Base-by-base conservation (phyloP, 495 filamentous ascomycete species). In the Schizothecium vesticola region DNA sequence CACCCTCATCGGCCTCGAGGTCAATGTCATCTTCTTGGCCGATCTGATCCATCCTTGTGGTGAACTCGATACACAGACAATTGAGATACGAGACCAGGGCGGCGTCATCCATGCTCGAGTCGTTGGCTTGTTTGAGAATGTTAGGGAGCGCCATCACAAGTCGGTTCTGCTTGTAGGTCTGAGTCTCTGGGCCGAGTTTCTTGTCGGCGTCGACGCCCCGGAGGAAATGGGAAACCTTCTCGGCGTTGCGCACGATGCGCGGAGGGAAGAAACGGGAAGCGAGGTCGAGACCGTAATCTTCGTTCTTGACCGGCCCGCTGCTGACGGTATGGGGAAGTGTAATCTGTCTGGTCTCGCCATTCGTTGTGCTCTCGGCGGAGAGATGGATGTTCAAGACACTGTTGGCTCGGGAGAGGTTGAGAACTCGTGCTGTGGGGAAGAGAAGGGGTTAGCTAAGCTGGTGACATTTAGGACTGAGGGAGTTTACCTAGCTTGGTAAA, bases 321-420 rank as follows among this genome's bases (percentile, higher is more conserved):
- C 85, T 79, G 64, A 97, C 85, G 60, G 87, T 91, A 77, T 98
- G 97, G 1, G 93, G 84, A 91, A 97, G 95, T 0, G 83, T 93
- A 82, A 97, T 91, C 66, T 77, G 73, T 0, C 76, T 73, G 8
- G 72, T 76, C 9, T 82, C 83, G 11, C 79, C 80, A 10, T 80
- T 71, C 29, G 78, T 73, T 3, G 73, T 64, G 6, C 80, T 86
- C 60, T 96, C 85, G 19, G 93, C 91, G 1, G 86, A 86, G 3
- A 98, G 85, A 73, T 97, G 93, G 21, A 95, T 79, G 73, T 90
- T 94, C 59, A 94, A 81, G 2, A 97, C 92, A 9, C 92, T 92
- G 51, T 79, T 84, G 36, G 88, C 86, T 69, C 91, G 88, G 3
- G 85, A 61, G 3, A 3, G 1, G 55, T 74, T 85, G 70, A 97